Conservation (phyloP, 2,329 filamentous ascomycete genomes). For the Aspergillus bombycis region DNA sequence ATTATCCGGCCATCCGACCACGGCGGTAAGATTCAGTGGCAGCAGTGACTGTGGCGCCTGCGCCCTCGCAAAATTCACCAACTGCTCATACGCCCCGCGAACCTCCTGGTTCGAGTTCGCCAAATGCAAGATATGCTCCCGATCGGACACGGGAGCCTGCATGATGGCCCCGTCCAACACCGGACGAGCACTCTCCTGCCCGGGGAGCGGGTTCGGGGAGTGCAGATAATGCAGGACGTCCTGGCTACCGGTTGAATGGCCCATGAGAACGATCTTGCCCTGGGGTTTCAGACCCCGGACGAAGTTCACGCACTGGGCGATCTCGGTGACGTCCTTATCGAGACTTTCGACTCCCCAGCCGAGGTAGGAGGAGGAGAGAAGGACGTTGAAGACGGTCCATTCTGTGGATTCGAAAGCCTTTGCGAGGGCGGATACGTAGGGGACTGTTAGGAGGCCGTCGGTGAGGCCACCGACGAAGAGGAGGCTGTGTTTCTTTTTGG, state of each 20-base stretch:
- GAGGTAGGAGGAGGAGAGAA: constrained; percentile 56
- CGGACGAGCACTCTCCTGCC: constrained; percentile 47
- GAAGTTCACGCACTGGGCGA: constrained; percentile 56
- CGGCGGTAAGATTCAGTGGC: constrained; percentile 37
- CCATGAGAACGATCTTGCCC: constrained; percentile 67
- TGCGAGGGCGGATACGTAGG: constrained; percentile 57
- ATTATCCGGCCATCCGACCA: constrained; percentile 34
- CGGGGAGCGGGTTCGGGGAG: constrained; percentile 43
- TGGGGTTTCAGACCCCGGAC: constrained; percentile 45
- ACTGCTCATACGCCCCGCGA: constrained; percentile 34
- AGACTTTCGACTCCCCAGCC: constrained; percentile 60
- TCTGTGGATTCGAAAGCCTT: constrained; percentile 49
- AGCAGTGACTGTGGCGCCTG: constrained; percentile 31
- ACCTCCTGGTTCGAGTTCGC: constrained; percentile 26
- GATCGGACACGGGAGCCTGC: constrained; percentile 78
- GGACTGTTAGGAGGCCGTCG: constrained; percentile 60
- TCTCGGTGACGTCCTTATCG: constrained; percentile 57
- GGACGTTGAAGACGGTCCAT: constrained; percentile 58
- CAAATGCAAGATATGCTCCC: constrained; percentile 60
- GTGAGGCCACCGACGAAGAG: constrained; percentile 63
- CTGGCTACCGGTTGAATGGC: constrained; percentile 71
- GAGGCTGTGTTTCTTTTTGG: constrained; percentile 51
- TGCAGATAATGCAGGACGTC: constrained; percentile 68
- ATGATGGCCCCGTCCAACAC: constrained; percentile 74
- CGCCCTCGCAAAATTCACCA: constrained; percentile 37